Evolutionary conservation across 2,329 filamentous ascomycete species (phyloP), one percentile per base, ranked within the genome.

Genomic region (Epichloe baconii): DNA sequence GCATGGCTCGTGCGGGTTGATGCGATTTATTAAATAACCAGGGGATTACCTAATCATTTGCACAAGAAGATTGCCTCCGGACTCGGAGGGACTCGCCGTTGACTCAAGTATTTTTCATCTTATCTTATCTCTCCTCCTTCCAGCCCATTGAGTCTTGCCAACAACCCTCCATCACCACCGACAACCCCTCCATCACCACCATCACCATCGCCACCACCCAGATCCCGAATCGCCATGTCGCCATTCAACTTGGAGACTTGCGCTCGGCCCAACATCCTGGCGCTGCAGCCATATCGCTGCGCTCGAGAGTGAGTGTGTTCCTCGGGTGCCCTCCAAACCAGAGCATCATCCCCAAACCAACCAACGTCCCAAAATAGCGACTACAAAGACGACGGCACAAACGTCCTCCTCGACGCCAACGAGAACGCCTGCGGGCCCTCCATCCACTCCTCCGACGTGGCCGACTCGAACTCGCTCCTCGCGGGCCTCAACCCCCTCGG

Each of bases 351-450:
- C n/a, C n/a, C 21, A 31, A 14, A 10, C 23, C 44, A 15, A 40
- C 50, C 54, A 47, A 47, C 42, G 44, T 48, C 60, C 48, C 62
- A 46, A 21, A 10, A 48, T 64, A 94, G 88, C 72, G 93, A 98
- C 78, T 97, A 98, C 79, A 96, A 98, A 73, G 91, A 98, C 67
- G 86, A 98, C 65, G 93, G 93, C 59, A 91, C 83, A 53, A 97
- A 97, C 64, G 82, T 97, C 61, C 83, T 98, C 49, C 85, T 98
- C 58, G 93, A 98, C 66, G 93, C 93, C 60, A 98, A 98, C 63
- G 93, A 98, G 72, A 98, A 98, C 64, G 89, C 93, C 53, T 96
- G 85, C 62, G 93, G 93, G 0, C 91, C 93, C 0, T 85, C 87
- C 2, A 72, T 96, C 47, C 71, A 75, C 1, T 63, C 76, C 41